Percentiles rank a stretch among this genome's conserved stretches.
These are phyloP conservation scores for Geranomyces variabilis DNA, from an alignment of 192 early-diverging fungal genomes.

Conservation along the genomic window DNA sequence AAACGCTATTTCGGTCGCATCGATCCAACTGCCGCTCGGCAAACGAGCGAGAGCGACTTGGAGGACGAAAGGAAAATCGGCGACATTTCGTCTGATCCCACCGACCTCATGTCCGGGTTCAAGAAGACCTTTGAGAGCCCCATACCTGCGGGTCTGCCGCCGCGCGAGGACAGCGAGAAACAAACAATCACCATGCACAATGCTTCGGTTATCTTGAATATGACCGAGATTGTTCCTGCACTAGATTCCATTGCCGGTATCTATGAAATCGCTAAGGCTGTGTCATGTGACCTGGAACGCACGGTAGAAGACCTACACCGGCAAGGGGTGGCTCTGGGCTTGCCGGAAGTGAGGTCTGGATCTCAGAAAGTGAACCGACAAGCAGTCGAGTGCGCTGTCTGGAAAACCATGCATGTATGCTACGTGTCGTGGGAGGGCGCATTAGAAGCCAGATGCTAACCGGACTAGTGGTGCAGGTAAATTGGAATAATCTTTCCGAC, in stretches of 20 bases:
- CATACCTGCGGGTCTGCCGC: conserved; percentile 37
- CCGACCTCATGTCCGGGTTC: conserved; percentile 5
- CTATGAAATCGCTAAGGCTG: conserved; percentile 18
- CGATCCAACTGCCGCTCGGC: conserved; percentile 20
- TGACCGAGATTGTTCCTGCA: conserved; percentile 54
- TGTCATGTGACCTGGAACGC: conserved; percentile 23
- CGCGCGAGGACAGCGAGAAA: conserved; percentile 21
- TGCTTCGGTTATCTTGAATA: conserved; percentile 36
- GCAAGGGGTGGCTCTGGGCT: conserved; percentile 11
- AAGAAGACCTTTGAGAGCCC: conserved; percentile 31
- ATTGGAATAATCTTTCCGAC: conserved; percentile 44
- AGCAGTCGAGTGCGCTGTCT: conserved; percentile 47
- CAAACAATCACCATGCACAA: conserved; percentile 54
- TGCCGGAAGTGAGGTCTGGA: not conserved
- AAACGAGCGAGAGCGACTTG: conserved; percentile 14
- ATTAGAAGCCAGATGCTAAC: not conserved
- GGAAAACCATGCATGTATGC: conserved; percentile 46
- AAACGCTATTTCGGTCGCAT: conserved; percentile 26
- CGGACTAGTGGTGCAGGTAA: not conserved
- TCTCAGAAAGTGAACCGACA: conserved; percentile 8
- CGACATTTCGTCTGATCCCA: conserved; percentile 10
- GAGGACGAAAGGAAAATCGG: conserved; percentile 1
- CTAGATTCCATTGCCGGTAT: conserved; percentile 31
- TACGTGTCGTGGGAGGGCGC: too few relatives aligned
- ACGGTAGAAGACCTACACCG: conserved; percentile 11